Percentiles rank a stretch among this genome's conserved stretches.
Evolutionary conservation across 2,329 filamentous ascomycete species (phyloP).

Genomic region (Monosporascus sp.): DNA sequence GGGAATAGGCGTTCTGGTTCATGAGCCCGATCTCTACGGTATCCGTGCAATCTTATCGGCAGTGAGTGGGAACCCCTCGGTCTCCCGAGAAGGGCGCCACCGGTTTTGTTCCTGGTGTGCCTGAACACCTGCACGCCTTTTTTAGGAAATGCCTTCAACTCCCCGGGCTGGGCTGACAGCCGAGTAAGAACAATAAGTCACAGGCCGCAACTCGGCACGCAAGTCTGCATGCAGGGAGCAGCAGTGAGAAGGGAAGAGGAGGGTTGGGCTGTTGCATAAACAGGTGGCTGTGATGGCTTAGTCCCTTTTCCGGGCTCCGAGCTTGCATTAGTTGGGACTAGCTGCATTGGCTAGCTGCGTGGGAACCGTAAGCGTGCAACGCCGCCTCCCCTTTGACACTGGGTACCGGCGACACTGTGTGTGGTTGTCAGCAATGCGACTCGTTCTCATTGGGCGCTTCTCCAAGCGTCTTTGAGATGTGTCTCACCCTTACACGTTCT

Average conservation of each 20-base stretch:
- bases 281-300: not conserved
- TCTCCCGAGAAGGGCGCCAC: not conserved
- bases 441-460: not conserved
- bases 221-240: conserved; percentile 2
- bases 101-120: not conserved
- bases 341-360: too few species aligned
- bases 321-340: not conserved
- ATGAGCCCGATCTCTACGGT: not conserved
- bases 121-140: not conserved
- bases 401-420: not conserved
- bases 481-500: not conserved
- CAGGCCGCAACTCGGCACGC: not conserved
- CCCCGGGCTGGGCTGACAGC: not conserved
- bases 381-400: not conserved
- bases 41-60: not conserved
- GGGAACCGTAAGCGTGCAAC: not conserved
- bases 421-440: not conserved
- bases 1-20: not conserved
- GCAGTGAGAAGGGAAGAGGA: conserved; percentile 1
- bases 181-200: not conserved
- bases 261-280: not conserved
- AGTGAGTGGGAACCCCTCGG: not conserved
- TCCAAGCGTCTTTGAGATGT: not conserved
- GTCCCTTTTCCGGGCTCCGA: not conserved
- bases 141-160: not conserved